Evolutionary conservation across 768 basidiomycete species (phyloP).

Genomic region (Hypholoma fasciculare): DNA sequence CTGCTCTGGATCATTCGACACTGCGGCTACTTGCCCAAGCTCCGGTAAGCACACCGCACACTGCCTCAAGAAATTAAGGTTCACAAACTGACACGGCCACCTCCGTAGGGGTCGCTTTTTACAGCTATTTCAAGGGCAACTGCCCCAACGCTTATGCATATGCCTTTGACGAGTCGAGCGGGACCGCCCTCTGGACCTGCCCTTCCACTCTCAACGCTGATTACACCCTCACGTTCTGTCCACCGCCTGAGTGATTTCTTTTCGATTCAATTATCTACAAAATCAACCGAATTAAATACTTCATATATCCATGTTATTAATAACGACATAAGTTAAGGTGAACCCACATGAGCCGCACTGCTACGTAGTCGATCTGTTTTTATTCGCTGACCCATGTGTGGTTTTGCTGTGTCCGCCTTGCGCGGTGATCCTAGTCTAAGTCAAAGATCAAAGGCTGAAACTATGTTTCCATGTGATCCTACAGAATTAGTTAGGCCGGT

Average conservation of each 20-base stretch:
- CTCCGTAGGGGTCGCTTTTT: constrained; percentile 33
- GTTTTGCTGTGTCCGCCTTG: too few relatives aligned
- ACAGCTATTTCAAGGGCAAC: constrained; percentile 41
- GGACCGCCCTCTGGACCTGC: constrained; percentile 55
- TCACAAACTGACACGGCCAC: not conserved
- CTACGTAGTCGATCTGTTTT: too few relatives aligned
- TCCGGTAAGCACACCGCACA: constrained; percentile 28
- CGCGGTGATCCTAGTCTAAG: too few relatives aligned
- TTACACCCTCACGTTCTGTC: constrained; percentile 51
- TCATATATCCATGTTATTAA: too few relatives aligned
- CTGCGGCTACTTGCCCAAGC: constrained; percentile 53
- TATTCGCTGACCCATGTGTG: too few relatives aligned
- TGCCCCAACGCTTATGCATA: constrained; percentile 53
- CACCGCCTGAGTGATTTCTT: constrained; percentile 12
- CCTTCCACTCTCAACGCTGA: constrained; percentile 35
- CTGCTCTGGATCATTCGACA: constrained; percentile 55
- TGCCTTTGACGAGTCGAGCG: constrained; percentile 50
- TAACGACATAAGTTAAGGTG: too few relatives aligned
- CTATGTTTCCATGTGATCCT: too few relatives aligned
- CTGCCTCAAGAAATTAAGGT: not conserved
- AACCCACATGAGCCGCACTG: too few relatives aligned
- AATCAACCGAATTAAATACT: too few relatives aligned
- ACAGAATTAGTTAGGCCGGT: too few relatives aligned
- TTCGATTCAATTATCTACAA: too few relatives aligned
- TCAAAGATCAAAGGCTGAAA: too few relatives aligned